These are phyloP conservation scores for Melastoma candidum DNA, from an alignment of 441 rosid genomes.

Conservation along the genomic window DNA sequence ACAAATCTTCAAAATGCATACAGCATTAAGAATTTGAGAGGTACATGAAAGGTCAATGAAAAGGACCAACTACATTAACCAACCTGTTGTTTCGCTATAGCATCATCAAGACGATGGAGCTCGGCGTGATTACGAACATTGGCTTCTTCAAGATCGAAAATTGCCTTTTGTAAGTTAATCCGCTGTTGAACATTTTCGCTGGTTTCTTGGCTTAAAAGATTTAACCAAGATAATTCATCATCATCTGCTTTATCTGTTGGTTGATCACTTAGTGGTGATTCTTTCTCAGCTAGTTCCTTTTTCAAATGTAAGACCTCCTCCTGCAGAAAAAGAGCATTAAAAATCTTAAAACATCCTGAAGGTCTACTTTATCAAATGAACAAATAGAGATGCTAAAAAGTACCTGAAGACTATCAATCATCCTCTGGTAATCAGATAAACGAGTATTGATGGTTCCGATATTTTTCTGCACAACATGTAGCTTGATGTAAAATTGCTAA, in stretches of 20 bases:
- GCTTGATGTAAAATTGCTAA: too few species aligned
- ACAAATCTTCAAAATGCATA: too few species aligned
- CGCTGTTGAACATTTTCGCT: constrained; percentile 96
- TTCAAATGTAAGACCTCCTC: constrained; percentile 73
- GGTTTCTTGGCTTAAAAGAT: constrained; percentile 79
- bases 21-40: neutral
- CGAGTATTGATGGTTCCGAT: constrained; percentile 80
- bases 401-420: constrained; percentile 97
- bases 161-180: constrained; percentile 88
- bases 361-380: neutral
- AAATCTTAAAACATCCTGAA: neutral
- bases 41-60: neutral
- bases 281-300: constrained; percentile 83
- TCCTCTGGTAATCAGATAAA: constrained; percentile 85
- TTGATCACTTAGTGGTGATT: constrained; percentile 59
- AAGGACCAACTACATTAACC: constrained; percentile 1
- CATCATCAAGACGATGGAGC: constrained; percentile 87
- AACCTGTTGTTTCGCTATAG: constrained; percentile 80
- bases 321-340: constrained; percentile 22
- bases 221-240: constrained; percentile 77
- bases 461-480: constrained; percentile 48
- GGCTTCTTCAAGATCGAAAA: constrained; percentile 88
- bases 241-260: constrained; percentile 70
- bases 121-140: constrained; percentile 64
- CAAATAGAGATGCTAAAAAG: constrained; percentile 15